phyloP scores from a whole-genome alignment of 2,329 filamentous ascomycete genomes.

The Didymella lethalis region DNA sequence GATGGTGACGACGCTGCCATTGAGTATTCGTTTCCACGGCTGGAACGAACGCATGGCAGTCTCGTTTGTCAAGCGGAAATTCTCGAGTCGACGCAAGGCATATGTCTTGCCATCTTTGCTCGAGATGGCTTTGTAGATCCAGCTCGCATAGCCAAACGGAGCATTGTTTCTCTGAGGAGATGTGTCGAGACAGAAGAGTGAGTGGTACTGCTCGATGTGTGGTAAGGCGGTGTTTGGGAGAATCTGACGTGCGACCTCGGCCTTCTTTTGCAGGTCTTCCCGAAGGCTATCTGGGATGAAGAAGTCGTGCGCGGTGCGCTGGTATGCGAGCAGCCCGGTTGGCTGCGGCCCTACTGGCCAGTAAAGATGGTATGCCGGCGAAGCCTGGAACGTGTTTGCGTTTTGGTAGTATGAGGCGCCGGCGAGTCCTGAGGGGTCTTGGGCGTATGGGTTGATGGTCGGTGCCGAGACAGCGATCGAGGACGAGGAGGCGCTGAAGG shows the following conservation, averaged over 20 bases:
- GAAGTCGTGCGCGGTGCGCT: slow-evolving; percentile 86
- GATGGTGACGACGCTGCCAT: slow-evolving; percentile 81
- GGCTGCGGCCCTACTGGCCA: slow-evolving; percentile 83
- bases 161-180: slow-evolving; percentile 78
- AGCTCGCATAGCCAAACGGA: slow-evolving; percentile 87
- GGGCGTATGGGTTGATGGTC: slow-evolving; percentile 73
- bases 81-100: slow-evolving; percentile 84
- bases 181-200: slow-evolving; percentile 86
- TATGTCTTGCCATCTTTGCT: slow-evolving; percentile 90
- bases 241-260: slow-evolving; percentile 83
- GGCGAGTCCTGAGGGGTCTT: slow-evolving; percentile 69
- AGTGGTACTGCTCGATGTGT: slow-evolving; percentile 86
- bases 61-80: slow-evolving; percentile 87
- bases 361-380: slow-evolving; percentile 82
- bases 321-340: slow-evolving; percentile 82
- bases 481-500: slow-evolving; percentile 51
- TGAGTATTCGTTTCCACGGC: slow-evolving; percentile 86
- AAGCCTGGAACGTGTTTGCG: slow-evolving; percentile 62
- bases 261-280: slow-evolving; percentile 88
- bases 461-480: slow-evolving; percentile 45
- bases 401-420: slow-evolving; percentile 72
- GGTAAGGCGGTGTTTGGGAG: slow-evolving; percentile 82
- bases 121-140: slow-evolving; percentile 94
- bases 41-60: slow-evolving; percentile 86
- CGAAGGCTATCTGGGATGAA: slow-evolving; percentile 88